Conservation (phyloP, 2,329 filamentous ascomycete genomes). For the Ascochyta viciae-villosae region DNA sequence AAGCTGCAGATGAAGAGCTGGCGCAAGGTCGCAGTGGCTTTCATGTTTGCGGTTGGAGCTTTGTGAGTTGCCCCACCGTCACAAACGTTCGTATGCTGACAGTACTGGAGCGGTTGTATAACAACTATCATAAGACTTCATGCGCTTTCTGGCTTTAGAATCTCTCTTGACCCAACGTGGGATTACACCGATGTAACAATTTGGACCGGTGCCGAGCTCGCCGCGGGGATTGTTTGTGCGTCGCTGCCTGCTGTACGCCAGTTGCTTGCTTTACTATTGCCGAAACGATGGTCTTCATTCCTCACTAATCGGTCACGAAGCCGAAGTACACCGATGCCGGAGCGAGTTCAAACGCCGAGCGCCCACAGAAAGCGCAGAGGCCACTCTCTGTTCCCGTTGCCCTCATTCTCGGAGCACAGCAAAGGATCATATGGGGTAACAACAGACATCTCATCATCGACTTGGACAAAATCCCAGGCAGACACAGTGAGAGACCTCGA, state of each 20-base stretch:
- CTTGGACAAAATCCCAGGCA: neutral
- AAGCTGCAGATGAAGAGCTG: slow-evolving; percentile 26
- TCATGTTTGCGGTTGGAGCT: slow-evolving; percentile 36
- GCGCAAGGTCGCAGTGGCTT: slow-evolving; percentile 26
- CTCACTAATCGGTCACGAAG: slow-evolving; percentile 7
- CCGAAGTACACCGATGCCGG: neutral
- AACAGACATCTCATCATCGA: slow-evolving; percentile 2
- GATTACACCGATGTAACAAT: slow-evolving; percentile 32
- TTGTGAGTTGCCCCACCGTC: slow-evolving; percentile 1
- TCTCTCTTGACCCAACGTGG: slow-evolving; percentile 38
- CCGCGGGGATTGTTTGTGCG: slow-evolving; percentile 30
- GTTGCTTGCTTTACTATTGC: slow-evolving; percentile 21
- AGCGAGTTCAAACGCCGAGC: neutral
- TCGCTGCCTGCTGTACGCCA: slow-evolving; percentile 35
- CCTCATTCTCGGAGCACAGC: neutral
- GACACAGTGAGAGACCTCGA: neutral
- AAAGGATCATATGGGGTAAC: neutral
- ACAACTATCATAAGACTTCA: slow-evolving; percentile 33
- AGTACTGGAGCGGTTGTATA: slow-evolving; percentile 18
- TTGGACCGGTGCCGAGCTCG: slow-evolving; percentile 38
- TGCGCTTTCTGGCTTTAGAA: slow-evolving; percentile 29
- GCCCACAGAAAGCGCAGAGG: neutral
- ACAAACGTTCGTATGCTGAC: neutral
- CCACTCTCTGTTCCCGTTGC: neutral
- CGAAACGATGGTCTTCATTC: neutral